Percentiles rank a stretch among this genome's conserved stretches.
phyloP scores from a whole-genome alignment of 176 grass and related monocot genomes.

The Phoenix roebelenii region DNA sequence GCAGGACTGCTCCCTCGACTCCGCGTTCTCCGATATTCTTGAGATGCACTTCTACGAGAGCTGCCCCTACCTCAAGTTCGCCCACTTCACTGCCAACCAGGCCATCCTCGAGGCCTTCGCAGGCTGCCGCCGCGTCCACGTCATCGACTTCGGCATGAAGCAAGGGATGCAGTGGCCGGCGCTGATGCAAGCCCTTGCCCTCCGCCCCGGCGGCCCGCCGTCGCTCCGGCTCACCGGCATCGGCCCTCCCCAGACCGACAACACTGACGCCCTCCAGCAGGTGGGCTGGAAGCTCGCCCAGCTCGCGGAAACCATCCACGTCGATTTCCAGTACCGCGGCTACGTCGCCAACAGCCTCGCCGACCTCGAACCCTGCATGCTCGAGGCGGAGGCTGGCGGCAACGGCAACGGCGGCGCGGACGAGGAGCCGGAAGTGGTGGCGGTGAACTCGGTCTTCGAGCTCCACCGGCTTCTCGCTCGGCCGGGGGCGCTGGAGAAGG shows the following conservation, averaged over 20 bases:
- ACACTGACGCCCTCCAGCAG: too few relatives aligned
- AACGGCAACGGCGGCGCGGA: not conserved
- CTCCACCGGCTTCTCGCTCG: constrained; percentile 1
- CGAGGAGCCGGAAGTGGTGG: not conserved
- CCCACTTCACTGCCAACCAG: constrained; percentile 98
- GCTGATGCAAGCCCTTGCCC: constrained; percentile 78
- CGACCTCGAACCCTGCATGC: too few relatives aligned
- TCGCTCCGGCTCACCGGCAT: constrained; percentile 82
- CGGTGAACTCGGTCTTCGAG: constrained; percentile 9
- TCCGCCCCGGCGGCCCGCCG: constrained; percentile 62
- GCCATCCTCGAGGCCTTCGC: constrained; percentile 92
- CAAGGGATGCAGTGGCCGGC: constrained; percentile 98
- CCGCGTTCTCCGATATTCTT: constrained; percentile 71
- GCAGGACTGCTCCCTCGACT: constrained; percentile 50
- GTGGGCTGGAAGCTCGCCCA: too few relatives aligned
- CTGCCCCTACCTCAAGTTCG: constrained; percentile 97
- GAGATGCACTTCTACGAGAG: constrained; percentile 94
- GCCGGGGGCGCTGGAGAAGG: constrained; percentile 8
- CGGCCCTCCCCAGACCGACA: constrained; percentile 14
- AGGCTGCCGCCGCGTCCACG: constrained; percentile 75
- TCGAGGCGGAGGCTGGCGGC: too few relatives aligned
- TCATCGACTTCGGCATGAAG: constrained; percentile 91
- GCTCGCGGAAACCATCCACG: too few relatives aligned
- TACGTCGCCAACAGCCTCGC: too few relatives aligned
- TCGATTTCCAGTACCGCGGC: too few relatives aligned